Base-by-base conservation (phyloP, 1,284 basidiomycete species). In the Fomitopsis schrenkii region DNA sequence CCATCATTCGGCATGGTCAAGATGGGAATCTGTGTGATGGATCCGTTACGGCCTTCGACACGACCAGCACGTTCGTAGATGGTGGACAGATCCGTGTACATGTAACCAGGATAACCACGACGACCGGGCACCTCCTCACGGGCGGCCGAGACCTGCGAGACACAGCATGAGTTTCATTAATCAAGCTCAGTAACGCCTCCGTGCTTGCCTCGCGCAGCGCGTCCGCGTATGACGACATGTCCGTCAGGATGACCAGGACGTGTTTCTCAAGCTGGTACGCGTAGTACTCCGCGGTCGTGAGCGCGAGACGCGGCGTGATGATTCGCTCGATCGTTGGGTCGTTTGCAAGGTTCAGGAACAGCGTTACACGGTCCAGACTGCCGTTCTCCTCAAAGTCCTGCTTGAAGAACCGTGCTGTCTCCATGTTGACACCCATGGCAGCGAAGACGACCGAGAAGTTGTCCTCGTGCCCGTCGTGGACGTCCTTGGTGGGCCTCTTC, bases 251-350 rank as follows among this genome's bases (percentile, higher is more conserved):
- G 69, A 98, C 97, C 72, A 99, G 83, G 54, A 99, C 97, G 80
- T 99, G 97, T 82, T 99, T 99, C 83, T 99, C 97, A 63, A 99
- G 83, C 77, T 99, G 97, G 81, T 99, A 99, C 26, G 97, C 97
- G 74, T 97, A 99, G 83, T 99, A 99, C 73, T 99, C 97, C 64
- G 97, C 97, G 7, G 97, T 99, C 22, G 97, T 99, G 67, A 99
- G 82, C 26, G 97, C 97, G 63, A 99, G 84, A 76, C 97, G 95
- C 61, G 97, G 97, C 15, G 97, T 99, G 72, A 99, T 98, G 79
- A 99, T 99, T 80, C 97, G 94, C 77, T 99, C 97, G 76, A 99
- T 99, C 66, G 97, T 99, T n/a, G 97, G 97, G 77, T 99, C 97
- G 74, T 98, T 99, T 56, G 97, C 97, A 72, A 99, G 80, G 81